Conservation (phyloP, 331 rosid genomes). For the Dryas integrifolia region DNA sequence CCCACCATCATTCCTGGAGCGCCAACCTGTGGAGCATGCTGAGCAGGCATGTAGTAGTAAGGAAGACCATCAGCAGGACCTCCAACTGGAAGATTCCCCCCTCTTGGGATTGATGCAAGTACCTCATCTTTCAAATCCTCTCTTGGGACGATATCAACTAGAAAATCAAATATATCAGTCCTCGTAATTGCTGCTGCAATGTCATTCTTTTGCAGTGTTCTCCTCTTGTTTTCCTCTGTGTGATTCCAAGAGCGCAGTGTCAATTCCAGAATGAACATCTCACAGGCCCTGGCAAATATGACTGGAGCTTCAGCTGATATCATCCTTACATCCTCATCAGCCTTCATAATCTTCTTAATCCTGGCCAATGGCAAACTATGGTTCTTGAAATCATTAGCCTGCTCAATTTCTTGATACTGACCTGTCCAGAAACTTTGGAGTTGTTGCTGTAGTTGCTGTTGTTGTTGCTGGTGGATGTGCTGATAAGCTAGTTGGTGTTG, state of each 20-base stretch:
- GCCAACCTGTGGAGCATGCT: constrained; percentile 38
- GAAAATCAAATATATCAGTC: constrained; percentile 64
- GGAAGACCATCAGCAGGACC: constrained; percentile 41
- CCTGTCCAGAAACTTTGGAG: constrained; percentile 45
- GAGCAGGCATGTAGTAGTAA: constrained; percentile 52
- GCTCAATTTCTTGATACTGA: constrained; percentile 41
- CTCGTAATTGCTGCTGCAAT: constrained; percentile 53
- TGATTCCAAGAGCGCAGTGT: constrained; percentile 61
- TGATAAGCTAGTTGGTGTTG: constrained; percentile 41
- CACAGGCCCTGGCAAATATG: constrained; percentile 66
- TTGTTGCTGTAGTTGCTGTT: constrained; percentile 41
- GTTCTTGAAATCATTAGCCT: constrained; percentile 34
- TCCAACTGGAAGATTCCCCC: constrained; percentile 33
- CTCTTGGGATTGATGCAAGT: constrained; percentile 37
- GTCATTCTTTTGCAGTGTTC: constrained; percentile 59
- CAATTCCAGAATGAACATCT: constrained; percentile 67
- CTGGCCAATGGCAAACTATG: constrained; percentile 54
- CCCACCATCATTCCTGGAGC: constrained; percentile 47
- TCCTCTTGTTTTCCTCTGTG: constrained; percentile 51
- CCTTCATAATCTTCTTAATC: constrained; percentile 70
- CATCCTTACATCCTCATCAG: constrained; percentile 60
- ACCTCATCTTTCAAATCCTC: constrained; percentile 51
- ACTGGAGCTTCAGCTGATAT: constrained; percentile 66
- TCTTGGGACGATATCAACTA: constrained; percentile 54
- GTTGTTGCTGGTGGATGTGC: constrained; percentile 44